Base-by-base conservation (phyloP, 169 alveolate genomes). In the Neospora caninum region DNA sequence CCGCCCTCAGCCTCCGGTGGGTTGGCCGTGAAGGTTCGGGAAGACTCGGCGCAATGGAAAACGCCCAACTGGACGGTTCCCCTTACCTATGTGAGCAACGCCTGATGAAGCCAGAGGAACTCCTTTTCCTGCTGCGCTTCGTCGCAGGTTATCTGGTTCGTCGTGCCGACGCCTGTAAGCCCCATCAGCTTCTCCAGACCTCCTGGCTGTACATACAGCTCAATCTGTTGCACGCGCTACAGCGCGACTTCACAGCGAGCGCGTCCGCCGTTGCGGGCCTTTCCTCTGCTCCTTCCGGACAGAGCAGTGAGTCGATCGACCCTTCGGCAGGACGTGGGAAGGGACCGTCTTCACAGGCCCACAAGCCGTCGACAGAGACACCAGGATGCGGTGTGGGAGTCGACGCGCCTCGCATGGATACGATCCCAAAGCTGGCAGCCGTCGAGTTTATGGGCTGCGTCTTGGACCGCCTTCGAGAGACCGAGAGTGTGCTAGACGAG, bases 131-230 rank as follows among this genome's bases (percentile, higher is more conserved):
- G 34, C 67, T 82, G 89, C 89, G 67, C 38, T 38, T 36, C 89
- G 25, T 82, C 41, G 89, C 89, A 39, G 53, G 69, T 13, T 42
- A 82, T 34, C 10, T 82, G 34, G 7, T 82, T 9, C 53, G 64
- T 6, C 10, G 25, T 4, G 89, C 89, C 36, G 89, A 27, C 13
- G 31, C 13, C 18, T 82, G 34, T 67, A 82, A 42, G 54, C 89
- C 89, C 25, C 89, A 82, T 67, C 89, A 82, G n/a, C 89, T 82
- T 4, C 89, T 82, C 31, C 89, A 82, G 36, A 82, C 89, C 29
- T 22, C 89, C 25, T 82, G 89, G 89, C 89, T 82, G 67, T 82
- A 42, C 89, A 42, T 82, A 82, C 89, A 82, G 89, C 89, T 82
- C 43, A 31, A 82, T 41, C 36, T 82, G 27, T 31, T 82, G 64